A percentile compares a stretch with the other conserved stretches of the same genome.
These are phyloP conservation scores for Stagonosporopsis rhizophila DNA, from an alignment of 2,329 filamentous ascomycete genomes.

Conservation along the genomic window DNA sequence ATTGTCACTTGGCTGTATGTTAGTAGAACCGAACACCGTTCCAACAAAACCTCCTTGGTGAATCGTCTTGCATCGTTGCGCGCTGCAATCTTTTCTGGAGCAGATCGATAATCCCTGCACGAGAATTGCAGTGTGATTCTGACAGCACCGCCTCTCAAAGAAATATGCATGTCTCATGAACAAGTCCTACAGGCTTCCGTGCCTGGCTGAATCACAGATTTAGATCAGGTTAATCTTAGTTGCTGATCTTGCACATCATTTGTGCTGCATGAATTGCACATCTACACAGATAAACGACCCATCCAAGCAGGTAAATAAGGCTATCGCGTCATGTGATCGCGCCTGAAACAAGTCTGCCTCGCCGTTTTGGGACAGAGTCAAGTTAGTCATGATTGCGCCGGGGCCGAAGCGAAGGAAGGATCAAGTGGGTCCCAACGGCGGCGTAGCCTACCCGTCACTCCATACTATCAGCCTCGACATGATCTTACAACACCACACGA, in stretches of 20 bases:
- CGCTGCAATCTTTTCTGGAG: neutral
- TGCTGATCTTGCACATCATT: neutral
- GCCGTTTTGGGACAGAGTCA: conserved; percentile 4
- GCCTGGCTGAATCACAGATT: too few relatives aligned
- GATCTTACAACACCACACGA: conserved; percentile 2
- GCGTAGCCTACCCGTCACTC: conserved; percentile 5
- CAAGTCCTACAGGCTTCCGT: too few relatives aligned
- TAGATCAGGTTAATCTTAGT: too few relatives aligned
- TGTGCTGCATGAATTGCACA: neutral
- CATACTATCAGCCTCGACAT: conserved; percentile 5
- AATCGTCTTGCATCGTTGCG: neutral
- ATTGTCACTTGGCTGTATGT: neutral
- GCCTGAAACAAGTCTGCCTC: conserved; percentile 16
- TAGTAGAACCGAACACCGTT: neutral
- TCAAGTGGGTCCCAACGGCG: conserved; percentile 5
- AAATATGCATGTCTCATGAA: too few relatives aligned
- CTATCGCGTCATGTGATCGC: conserved; percentile 4
- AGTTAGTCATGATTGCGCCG: neutral
- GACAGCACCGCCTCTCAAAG: too few relatives aligned
- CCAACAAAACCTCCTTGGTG: neutral
- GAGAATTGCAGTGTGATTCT: too few relatives aligned
- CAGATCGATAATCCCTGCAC: too few relatives aligned
- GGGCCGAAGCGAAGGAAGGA: conserved; percentile 8
- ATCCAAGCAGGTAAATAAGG: neutral
- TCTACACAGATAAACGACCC: neutral